These are phyloP conservation scores for Cryphonectria japonica DNA, from an alignment of 2,329 filamentous ascomycete species.

Conservation along the genomic window DNA sequence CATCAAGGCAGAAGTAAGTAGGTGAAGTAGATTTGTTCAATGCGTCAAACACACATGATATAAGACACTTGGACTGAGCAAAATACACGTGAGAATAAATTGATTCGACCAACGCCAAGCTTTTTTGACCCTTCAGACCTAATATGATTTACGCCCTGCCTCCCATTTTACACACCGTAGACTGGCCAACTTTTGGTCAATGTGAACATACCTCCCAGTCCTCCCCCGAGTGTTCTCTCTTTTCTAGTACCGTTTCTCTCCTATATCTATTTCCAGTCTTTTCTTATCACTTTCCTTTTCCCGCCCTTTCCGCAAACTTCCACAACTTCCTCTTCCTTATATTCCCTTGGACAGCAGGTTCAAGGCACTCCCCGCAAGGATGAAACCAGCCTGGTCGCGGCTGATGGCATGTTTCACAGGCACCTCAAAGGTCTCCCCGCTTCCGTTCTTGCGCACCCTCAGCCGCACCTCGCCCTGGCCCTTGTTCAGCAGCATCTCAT, in stretches of 20 bases:
- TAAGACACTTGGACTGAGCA: no score
- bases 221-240: no score
- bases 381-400: slow-evolving; percentile 88
- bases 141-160: slow-evolving; percentile 13
- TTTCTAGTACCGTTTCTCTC: no score
- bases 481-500: slow-evolving; percentile 76
- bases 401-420: slow-evolving; percentile 86
- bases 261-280: not conserved
- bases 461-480: slow-evolving; percentile 79
- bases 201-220: not conserved
- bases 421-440: slow-evolving; percentile 69
- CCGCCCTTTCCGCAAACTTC: no score
- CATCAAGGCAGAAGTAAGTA: not conserved
- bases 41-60: not conserved
- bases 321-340: not conserved
- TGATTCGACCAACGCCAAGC: slow-evolving; percentile 11
- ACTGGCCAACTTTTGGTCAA: not conserved
- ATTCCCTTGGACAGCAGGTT: slow-evolving; percentile 76
- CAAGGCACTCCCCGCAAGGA: slow-evolving; percentile 89
- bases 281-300: slow-evolving; percentile 1
- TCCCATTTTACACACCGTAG: slow-evolving; percentile 21
- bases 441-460: slow-evolving; percentile 61
- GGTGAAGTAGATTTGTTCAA: not conserved
- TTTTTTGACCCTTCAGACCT: not conserved
- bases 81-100: not conserved